Conservation (phyloP, 2,329 filamentous ascomycete species). For the Xylariaceae sp. region DNA sequence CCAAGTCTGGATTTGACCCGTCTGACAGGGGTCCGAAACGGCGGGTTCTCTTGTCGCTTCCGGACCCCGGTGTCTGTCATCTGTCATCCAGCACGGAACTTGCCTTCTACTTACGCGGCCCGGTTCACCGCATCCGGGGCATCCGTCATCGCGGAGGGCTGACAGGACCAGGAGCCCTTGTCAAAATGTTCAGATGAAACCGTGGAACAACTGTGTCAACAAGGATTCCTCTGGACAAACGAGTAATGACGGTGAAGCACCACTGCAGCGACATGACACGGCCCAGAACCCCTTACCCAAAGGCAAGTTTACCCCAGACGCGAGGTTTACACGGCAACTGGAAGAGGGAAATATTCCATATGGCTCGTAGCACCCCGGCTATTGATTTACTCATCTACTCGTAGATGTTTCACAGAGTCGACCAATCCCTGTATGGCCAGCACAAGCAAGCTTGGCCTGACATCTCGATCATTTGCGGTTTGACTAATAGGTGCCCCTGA, state of each 20-base stretch:
- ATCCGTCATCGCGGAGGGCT: slow-evolving; percentile 9
- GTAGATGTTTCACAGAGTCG: background rate
- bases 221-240: slow-evolving; percentile 1
- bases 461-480: background rate
- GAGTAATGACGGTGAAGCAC: background rate
- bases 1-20: no score
- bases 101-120: background rate
- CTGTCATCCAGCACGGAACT: background rate
- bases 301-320: slow-evolving; percentile 2
- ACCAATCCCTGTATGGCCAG: background rate
- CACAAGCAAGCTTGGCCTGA: background rate
- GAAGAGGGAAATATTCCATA: slow-evolving; percentile 6
- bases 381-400: background rate
- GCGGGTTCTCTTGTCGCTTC: background rate
- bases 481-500: background rate
- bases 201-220: slow-evolving; percentile 10
- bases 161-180: slow-evolving; percentile 4
- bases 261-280: slow-evolving; percentile 11
- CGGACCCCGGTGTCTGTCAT: background rate
- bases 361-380: background rate
- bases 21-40: background rate
- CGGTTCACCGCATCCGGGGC: slow-evolving; percentile 14
- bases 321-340: background rate
- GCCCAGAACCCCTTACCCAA: slow-evolving; percentile 14
- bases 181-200: slow-evolving; percentile 9